Conservation (phyloP, 495 filamentous ascomycete genomes). For the Hypoxylon perforatum region DNA sequence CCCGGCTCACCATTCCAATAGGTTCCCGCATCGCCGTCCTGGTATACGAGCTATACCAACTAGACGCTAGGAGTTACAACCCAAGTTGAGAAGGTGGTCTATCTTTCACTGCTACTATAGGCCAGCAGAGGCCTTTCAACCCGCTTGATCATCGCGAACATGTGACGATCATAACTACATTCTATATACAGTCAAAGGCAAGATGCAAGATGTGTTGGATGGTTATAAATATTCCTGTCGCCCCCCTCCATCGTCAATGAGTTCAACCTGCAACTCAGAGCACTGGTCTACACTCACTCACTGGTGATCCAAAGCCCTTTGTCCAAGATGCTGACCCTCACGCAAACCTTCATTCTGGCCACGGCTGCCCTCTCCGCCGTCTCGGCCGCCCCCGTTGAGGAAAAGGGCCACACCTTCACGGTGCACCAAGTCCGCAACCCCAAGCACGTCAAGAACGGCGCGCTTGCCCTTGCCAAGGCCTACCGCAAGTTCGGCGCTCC, state of each 20-base stretch:
- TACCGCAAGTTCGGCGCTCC: slow-evolving; percentile 68
- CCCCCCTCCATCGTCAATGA: neutral
- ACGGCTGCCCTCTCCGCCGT: neutral
- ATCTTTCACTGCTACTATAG: slow-evolving; percentile 3
- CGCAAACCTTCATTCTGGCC: neutral
- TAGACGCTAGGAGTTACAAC: neutral
- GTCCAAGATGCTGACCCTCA: neutral
- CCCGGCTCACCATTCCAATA: neutral
- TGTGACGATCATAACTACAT: neutral
- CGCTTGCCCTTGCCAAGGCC: slow-evolving; percentile 65
- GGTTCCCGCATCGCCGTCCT: neutral
- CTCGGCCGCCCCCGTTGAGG: slow-evolving; percentile 1
- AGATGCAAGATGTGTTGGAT: slow-evolving; percentile 1
- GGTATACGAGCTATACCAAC: neutral
- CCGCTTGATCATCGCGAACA: neutral
- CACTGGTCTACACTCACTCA: neutral
- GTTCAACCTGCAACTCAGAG: neutral
- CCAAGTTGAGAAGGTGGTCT: slow-evolving; percentile 9
- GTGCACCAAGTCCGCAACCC: slow-evolving; percentile 1
- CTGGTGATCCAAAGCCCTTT: neutral
- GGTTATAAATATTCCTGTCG: slow-evolving; percentile 6
- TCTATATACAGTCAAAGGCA: neutral
- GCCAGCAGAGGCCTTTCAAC: neutral
- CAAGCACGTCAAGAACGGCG: slow-evolving; percentile 55
- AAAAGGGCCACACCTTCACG: slow-evolving; percentile 7